Conservation (phyloP, 163 green algal species). For the Chloromonas sp. region DNA sequence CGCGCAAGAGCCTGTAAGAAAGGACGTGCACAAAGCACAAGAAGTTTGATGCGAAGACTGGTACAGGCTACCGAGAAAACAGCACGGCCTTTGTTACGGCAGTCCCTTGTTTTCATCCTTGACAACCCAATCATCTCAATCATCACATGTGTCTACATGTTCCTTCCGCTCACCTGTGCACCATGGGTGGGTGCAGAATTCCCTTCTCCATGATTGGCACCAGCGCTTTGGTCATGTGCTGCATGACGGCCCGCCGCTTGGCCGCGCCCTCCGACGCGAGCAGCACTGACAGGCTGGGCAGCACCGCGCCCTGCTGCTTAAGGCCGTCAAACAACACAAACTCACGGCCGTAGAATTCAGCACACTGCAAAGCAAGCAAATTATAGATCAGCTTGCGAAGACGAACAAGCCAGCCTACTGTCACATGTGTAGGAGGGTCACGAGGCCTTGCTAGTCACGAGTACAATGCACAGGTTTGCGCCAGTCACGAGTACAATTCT, state of each 20-base stretch:
- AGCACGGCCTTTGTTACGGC: neutral
- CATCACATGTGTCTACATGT: no score
- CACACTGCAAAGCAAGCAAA: constrained; percentile 20
- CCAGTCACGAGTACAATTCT: no score
- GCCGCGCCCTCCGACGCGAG: constrained; percentile 36
- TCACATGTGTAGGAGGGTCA: no score
- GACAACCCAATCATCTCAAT: no score
- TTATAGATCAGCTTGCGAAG: neutral
- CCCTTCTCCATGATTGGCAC: constrained; percentile 83
- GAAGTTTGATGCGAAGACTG: neutral
- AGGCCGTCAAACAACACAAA: constrained; percentile 65
- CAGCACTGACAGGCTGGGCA: constrained; percentile 45
- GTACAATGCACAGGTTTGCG: no score
- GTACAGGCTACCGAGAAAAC: neutral
- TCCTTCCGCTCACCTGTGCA: constrained; percentile 53
- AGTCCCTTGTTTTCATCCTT: no score
- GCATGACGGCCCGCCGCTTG: constrained; percentile 56
- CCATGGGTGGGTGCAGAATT: constrained; percentile 71
- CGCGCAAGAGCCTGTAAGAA: constrained; percentile 56
- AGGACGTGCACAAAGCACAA: neutral
- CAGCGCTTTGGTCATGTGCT: constrained; percentile 61
- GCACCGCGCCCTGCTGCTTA: constrained; percentile 8
- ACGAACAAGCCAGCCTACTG: no score
- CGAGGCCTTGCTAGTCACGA: no score
- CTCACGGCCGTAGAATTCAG: constrained; percentile 84